Base-by-base conservation (phyloP, 768 basidiomycete species). In the Tubosaeta brunneosetosa region DNA sequence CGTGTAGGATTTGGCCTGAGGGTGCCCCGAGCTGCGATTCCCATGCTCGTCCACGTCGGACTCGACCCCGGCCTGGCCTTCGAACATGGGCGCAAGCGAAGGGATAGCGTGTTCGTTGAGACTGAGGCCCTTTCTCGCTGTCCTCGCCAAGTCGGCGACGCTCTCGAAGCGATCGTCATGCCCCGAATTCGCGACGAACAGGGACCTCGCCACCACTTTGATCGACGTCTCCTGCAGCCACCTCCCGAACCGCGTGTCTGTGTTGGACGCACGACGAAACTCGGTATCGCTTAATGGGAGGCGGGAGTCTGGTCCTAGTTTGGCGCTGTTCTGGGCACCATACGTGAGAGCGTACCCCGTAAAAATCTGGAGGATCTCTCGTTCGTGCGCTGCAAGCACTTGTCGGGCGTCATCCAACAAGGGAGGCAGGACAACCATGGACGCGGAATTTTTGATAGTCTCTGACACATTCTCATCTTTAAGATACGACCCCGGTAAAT, bases 141-240 rank as follows among this genome's bases (percentile, higher is more conserved):
- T 82, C 10, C 66, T 67, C 1, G 72, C 68, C 9, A 89, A 71
- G 55, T 88, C 84, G 2, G 65, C 53, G 11, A 86, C 71, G 29
- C 69, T 76, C 5, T 53, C 37, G 58, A 85, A 87, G 1, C 56
- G 50, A 59, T 88, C 86, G 27, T 64, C 75, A 49, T 83, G 83
- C 0, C 87, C 86, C 0, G 86, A 88, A 51, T 76, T 84, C 0
- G 86, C 83, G 7, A 82, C 84, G 56, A 87, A 88, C 6, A 72
- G 58, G 1, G 86, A 88, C 9, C 85, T 79, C 27, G 73, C 75
- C 1, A 68, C 59, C 25, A 76, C 67, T 0, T 32, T 58, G n/a
- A 75, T 63, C 7, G 76, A 68, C 0, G 73, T 74, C 1, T 67
- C 54, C 1, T 66, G 61, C 36, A 85, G 69, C 53, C 75, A 63